phyloP scores from a whole-genome alignment of 257 asterid genomes.

The Nicotiana noctiflora region DNA sequence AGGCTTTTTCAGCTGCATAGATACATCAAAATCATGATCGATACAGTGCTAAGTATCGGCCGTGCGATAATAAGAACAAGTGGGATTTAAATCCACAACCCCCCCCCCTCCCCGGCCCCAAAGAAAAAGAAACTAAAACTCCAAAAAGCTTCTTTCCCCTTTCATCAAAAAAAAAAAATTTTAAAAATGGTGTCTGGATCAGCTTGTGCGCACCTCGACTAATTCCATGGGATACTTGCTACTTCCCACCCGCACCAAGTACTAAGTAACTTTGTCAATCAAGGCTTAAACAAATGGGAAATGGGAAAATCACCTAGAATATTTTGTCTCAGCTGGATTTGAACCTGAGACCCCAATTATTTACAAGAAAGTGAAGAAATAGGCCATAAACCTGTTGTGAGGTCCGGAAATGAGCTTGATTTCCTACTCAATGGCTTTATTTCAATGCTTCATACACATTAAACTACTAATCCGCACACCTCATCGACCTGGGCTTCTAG shows the following conservation, averaged over 20 bases:
- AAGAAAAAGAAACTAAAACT: neutral
- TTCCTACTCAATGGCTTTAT: neutral
- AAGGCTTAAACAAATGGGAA: no score
- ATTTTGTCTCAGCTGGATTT: no score
- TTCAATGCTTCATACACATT: neutral
- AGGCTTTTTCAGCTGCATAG: conserved; percentile 70
- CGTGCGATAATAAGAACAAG: neutral
- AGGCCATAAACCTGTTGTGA: neutral
- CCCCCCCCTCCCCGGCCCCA: neutral
- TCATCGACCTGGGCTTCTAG: neutral
- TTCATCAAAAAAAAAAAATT: no score
- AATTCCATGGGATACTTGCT: no score
- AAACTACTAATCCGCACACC: neutral
- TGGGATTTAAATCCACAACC: neutral
- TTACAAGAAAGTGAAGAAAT: neutral
- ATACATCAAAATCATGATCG: neutral
- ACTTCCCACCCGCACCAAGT: no score
- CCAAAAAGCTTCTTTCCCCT: neutral
- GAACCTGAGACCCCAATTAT: neutral
- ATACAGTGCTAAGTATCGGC: neutral
- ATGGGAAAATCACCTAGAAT: no score
- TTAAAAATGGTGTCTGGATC: no score
- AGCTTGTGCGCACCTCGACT: no score
- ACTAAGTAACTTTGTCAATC: no score
- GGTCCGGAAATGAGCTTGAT: neutral